Conservation (phyloP, 208 protist genomes). For the Acanthamoeba divionensis region DNA sequence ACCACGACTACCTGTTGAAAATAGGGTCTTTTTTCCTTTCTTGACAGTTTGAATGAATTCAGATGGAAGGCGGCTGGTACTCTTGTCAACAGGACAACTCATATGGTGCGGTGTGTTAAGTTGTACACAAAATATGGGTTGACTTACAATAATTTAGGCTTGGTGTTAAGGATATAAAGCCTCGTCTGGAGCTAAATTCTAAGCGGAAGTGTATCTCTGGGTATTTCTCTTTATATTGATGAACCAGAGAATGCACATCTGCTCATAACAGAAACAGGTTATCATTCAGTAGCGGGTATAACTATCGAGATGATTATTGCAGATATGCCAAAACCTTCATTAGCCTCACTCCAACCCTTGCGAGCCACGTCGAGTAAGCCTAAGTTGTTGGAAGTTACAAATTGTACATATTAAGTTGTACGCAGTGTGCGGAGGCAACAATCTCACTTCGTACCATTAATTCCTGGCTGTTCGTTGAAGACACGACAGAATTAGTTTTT, state of each 20-base stretch:
- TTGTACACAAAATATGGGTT: too few relatives aligned
- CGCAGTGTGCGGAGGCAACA: neutral
- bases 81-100: neutral
- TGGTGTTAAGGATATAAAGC: too few relatives aligned
- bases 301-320: neutral
- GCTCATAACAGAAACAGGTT: neutral
- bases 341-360: slow-evolving; percentile 46
- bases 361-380: slow-evolving; percentile 34
- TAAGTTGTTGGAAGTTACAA: neutral
- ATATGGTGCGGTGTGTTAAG: too few relatives aligned
- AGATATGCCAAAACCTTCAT: neutral
- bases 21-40: slow-evolving; percentile 20
- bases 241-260: slow-evolving; percentile 25
- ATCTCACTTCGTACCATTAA: neutral
- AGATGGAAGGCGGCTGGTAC: neutral
- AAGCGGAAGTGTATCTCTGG: neutral
- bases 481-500: neutral
- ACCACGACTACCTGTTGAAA: neutral
- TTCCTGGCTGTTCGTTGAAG: slow-evolving; percentile 4
- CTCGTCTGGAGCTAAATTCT: slow-evolving; percentile 17
- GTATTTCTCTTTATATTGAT: slow-evolving; percentile 1
- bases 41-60: neutral
- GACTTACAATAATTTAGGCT: too few relatives aligned
- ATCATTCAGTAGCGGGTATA: neutral
- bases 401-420: neutral